Percentiles rank a stretch among this genome's conserved stretches.
Conservation (phyloP, 108 stramenopile species). For the Fragilaria crotonensis region DNA sequence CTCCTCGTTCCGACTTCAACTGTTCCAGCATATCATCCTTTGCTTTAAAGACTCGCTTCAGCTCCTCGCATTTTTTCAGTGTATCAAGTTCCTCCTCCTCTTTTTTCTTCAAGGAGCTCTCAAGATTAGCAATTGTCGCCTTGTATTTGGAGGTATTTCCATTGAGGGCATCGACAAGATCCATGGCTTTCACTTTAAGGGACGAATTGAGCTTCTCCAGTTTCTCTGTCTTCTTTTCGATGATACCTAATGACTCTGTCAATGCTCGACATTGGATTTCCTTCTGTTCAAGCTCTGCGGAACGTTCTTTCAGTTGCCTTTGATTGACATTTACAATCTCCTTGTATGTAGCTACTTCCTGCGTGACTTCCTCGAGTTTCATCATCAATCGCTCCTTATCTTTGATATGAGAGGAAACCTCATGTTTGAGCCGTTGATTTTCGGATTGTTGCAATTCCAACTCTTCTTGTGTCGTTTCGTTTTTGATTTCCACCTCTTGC, state of each 20-base stretch:
- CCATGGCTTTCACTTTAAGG: neutral
- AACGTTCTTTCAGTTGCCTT: neutral
- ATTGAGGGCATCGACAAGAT: neutral
- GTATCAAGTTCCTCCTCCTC: constrained; percentile 2
- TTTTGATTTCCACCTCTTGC: neutral
- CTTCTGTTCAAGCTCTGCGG: neutral
- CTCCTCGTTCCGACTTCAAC: neutral
- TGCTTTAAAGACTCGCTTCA: neutral
- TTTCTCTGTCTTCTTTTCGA: constrained; percentile 1
- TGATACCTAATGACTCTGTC: neutral
- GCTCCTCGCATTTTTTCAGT: neutral
- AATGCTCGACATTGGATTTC: constrained; percentile 3
- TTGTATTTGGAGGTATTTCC: neutral
- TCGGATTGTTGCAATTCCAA: neutral
- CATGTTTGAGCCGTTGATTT: neutral
- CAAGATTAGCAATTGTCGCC: neutral
- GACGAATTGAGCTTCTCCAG: neutral
- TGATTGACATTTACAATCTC: neutral
- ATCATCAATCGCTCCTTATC: constrained; percentile 1
- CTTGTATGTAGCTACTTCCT: neutral
- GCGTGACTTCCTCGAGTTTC: neutral
- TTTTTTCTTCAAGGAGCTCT: neutral
- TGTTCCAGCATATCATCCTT: neutral
- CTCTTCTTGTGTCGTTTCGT: neutral
- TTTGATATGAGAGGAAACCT: neutral